Percentiles rank a stretch among this genome's conserved stretches.
phyloP scores from a whole-genome alignment of 148 eudicot species.

The Rhododendron simsii region DNA sequence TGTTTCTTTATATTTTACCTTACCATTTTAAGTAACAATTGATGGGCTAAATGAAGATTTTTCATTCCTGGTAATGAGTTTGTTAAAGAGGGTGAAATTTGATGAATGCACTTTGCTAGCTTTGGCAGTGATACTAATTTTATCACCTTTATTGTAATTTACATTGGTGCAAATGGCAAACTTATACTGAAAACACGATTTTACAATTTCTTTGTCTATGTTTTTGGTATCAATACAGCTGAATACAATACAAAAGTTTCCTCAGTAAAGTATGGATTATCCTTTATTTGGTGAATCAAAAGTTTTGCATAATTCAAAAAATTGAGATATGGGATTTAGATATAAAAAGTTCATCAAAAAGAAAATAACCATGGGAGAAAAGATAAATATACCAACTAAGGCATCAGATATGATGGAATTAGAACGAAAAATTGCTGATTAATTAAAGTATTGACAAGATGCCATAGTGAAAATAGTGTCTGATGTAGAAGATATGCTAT shows the following conservation, averaged over 20 bases:
- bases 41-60: not conserved
- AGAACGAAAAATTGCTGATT: not conserved
- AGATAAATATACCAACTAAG: not conserved
- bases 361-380: not conserved
- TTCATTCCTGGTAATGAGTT: not conserved
- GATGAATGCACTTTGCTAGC: not conserved
- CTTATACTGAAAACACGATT: not conserved
- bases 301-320: not conserved
- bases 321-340: not conserved
- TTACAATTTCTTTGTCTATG: not conserved
- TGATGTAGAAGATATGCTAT: not conserved
- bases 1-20: not conserved
- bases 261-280: not conserved
- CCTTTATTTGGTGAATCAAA: not conserved
- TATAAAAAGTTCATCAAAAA: not conserved
- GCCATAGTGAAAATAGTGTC: not conserved
- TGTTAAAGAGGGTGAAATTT: not conserved
- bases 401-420: not conserved
- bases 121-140: not conserved
- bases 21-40: not conserved
- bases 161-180: not conserved
- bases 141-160: not conserved
- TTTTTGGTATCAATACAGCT: not conserved
- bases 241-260: not conserved
- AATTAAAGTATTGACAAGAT: not conserved